A percentile compares a stretch with the other conserved stretches of the same genome.
phyloP scores from a whole-genome alignment of 805 yeast genomes.

The Zygosaccharomyces lentus region DNA sequence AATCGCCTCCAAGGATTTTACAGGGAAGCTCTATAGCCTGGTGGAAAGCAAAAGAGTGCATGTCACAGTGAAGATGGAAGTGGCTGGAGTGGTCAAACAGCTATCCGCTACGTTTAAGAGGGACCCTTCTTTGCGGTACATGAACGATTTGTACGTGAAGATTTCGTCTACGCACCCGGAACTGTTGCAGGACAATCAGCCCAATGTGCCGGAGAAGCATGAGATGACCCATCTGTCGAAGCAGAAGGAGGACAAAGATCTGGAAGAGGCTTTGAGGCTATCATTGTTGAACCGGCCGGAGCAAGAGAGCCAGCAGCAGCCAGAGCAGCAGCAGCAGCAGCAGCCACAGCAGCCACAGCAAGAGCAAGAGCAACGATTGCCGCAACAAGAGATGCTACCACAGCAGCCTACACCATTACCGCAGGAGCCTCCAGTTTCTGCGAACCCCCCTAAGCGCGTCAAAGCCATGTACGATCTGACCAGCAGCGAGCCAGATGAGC shows the following conservation, averaged over 20 bases:
- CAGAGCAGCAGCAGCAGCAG: conserved; percentile 16
- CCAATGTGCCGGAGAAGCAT: conserved; percentile 57
- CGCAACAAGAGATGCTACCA: too few relatives aligned
- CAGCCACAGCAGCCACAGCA: conserved; percentile 8
- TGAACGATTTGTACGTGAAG: conserved; percentile 55
- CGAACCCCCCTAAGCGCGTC: conserved; percentile 43
- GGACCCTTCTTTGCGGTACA: conserved; percentile 74
- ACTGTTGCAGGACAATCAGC: conserved; percentile 31
- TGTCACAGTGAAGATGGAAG: conserved; percentile 56
- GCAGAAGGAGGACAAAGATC: conserved; percentile 68
- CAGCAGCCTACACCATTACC: conserved; percentile 9
- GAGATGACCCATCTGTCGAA: conserved; percentile 44
- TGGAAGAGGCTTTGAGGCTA: conserved; percentile 68
- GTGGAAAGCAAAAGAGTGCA: conserved; percentile 56
- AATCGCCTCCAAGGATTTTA: conserved; percentile 55
- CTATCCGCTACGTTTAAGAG: conserved; percentile 56
- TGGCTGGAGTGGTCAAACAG: conserved; percentile 65
- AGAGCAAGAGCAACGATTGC: conserved; percentile 8
- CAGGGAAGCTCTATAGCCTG: conserved; percentile 45
- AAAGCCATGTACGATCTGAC: conserved; percentile 79
- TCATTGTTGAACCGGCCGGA: conserved; percentile 58
- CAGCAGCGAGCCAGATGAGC: conserved; percentile 78
- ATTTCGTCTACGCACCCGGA: conserved; percentile 43
- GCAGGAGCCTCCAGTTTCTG: conserved; percentile 7
- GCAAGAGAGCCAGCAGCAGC: conserved; percentile 6